Base-by-base conservation (phyloP, 2,329 filamentous ascomycete genomes). In the Epichloe elymi region DNA sequence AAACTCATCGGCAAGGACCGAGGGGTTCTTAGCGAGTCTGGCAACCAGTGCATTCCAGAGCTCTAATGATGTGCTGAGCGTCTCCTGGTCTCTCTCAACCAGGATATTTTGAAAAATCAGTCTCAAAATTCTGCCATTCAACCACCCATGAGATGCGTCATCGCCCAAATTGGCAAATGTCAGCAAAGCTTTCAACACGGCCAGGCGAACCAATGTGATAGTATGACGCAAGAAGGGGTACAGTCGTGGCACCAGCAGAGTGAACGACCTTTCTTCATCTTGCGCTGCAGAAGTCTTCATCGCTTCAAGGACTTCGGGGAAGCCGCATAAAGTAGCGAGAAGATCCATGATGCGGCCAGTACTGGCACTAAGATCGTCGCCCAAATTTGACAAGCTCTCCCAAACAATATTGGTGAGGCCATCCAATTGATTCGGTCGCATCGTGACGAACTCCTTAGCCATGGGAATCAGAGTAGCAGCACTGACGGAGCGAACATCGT, bases 261-360 rank as follows among this genome's bases (percentile, higher is more conserved):
- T 88, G 65, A 98, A 98, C 1, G 91, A 95, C 51, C 91, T 85
- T 58, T 90, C 85, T 12, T 88, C 79, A 61, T 96, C 86, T 60
- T 85, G 76, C 7, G 82, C 80, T 7, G 91, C 91, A 51, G 94
- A 95, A 33, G 74, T 72, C 68, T 95, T 95, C 93, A 98, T 98
- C 14, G 91, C 86, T 54, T 91, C 82, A 35, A 98, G 71, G 7
- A 97, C 91, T 69, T 95, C 81, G 0, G 87, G 87, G 71, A 96
- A 98, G 56, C 89, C 86, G 70, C 93, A 98, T 2, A 98, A 80
- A 54, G 93, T 97, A 14, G 94, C 93, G 17, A 98, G 76, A 40
- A 98, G 78, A 65, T 98, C 94, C 94, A 98, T 98, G 50, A 98
- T 95, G 51, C 89, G 94, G 46, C 93, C 93, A 10, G 94, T 98